Percentiles rank a stretch among this genome's conserved stretches.
These are phyloP conservation scores for Podospora australis DNA, from an alignment of 495 filamentous ascomycete species.

Conservation along the genomic window DNA sequence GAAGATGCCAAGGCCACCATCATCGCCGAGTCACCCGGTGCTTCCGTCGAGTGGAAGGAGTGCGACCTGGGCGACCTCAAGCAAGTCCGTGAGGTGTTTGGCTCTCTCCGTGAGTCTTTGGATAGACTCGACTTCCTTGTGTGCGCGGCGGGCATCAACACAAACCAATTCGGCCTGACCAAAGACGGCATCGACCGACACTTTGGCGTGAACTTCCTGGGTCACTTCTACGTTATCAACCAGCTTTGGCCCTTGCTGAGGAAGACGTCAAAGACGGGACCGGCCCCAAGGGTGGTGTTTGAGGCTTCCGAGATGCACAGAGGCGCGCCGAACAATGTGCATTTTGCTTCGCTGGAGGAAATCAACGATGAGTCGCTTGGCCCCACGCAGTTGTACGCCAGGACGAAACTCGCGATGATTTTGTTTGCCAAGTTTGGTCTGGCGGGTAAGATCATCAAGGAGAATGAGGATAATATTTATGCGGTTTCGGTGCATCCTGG, in stretches of 20 bases:
- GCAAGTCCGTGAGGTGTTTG: conserved; percentile 34
- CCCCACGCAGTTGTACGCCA: conserved; percentile 44
- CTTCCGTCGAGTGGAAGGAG: conserved; percentile 35
- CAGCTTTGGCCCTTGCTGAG: conserved; percentile 37
- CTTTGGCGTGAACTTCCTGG: conserved; percentile 46
- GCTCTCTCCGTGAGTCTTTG: conserved; percentile 20
- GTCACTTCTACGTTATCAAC: conserved; percentile 40
- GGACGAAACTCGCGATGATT: conserved; percentile 52
- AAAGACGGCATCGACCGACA: conserved; percentile 44
- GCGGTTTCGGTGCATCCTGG: conserved; percentile 40
- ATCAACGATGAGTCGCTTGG: conserved; percentile 50
- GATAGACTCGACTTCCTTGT: conserved; percentile 41
- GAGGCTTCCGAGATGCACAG: conserved; percentile 52
- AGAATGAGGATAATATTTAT: conserved; percentile 35
- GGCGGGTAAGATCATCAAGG: conserved; percentile 34
- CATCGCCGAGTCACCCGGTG: conserved; percentile 21
- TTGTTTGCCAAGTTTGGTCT: conserved; percentile 44
- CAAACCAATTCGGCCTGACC: conserved; percentile 34
- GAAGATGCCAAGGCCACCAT: conserved; percentile 31
- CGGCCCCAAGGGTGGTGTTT: conserved; percentile 40
- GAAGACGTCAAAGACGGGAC: conserved; percentile 29
- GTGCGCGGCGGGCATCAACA: conserved; percentile 45
- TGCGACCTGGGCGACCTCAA: conserved; percentile 39
- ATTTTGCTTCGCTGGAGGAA: conserved; percentile 44
- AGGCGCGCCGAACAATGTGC: conserved; percentile 33